Evolutionary conservation across 106 monocot species (phyloP).

Genomic region (Allium fistulosum): DNA sequence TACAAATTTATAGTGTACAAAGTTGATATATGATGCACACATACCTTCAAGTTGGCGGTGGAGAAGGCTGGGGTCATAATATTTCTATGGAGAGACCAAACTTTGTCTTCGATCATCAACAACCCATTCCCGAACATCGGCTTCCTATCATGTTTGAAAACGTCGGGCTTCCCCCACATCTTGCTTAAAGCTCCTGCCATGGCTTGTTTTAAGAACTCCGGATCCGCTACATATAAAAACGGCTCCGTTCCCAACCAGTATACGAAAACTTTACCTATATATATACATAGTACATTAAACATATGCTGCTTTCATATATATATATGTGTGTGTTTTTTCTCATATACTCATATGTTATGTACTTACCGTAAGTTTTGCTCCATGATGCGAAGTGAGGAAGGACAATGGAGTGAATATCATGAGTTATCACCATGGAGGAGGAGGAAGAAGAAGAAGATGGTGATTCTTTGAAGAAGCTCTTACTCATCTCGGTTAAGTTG

Average conservation of each 20-base stretch:
- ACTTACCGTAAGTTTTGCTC: slow-evolving; percentile 57
- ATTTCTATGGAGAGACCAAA: slow-evolving; percentile 51
- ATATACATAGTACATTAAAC: too few species aligned
- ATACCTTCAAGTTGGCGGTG: slow-evolving; percentile 51
- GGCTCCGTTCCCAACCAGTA: slow-evolving; percentile 90
- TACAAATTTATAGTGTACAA: neutral
- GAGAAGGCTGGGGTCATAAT: slow-evolving; percentile 68
- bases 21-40: neutral
- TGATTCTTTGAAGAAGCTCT: neutral
- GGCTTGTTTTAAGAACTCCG: slow-evolving; percentile 35
- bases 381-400: slow-evolving; percentile 69
- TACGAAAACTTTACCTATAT: slow-evolving; percentile 63
- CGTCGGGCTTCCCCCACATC: slow-evolving; percentile 54
- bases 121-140: slow-evolving; percentile 74
- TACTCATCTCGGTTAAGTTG: slow-evolving; percentile 46
- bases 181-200: slow-evolving; percentile 20
- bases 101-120: slow-evolving; percentile 52
- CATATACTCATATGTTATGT: neutral
- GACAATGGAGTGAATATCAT: slow-evolving; percentile 55
- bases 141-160: slow-evolving; percentile 60
- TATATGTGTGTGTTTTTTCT: neutral
- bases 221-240: slow-evolving; percentile 52
- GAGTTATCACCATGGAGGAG: slow-evolving; percentile 1
- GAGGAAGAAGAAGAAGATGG: neutral
- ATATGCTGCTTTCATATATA: neutral